Evolutionary conservation across 345 rosid genomes (phyloP), one percentile per base, ranked within the genome.

Genomic region (Raphanus sativus): DNA sequence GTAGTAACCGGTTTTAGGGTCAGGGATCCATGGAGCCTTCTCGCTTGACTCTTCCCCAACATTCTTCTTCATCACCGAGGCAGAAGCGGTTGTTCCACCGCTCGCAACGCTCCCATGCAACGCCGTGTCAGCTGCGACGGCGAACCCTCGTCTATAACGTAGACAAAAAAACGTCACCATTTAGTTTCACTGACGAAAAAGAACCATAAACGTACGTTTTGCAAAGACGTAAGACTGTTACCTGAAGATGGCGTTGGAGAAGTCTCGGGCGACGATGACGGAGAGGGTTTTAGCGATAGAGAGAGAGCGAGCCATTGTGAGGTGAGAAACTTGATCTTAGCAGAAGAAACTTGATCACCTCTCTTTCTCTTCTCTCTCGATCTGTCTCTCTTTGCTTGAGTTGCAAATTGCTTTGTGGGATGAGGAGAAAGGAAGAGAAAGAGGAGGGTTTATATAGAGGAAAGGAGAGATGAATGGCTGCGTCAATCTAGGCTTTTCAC

Each of bases 1-100:
- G 89, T 89, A 92, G 76, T 76, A 85, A 5, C 98, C 94, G 74
- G 98, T 93, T 24, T 85, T 85, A 8, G 97, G 97, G 67, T 93
- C 97, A 3, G 98, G 98, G 10, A 86, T 83, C 97, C 97, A 93
- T 13, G 91, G 64, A 7, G 85, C 90, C 77, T 84, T 84, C 81
- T 87, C 80, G 60, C 73, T 75, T 11, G 85, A 38, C 74, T 81
- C 91, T 77, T 81, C 86, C 71, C 59, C 85, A 9, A 85, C 52
- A 64, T 82, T 89, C 84, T 86, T 89, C 72, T 77, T 76, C 75
- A 81, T 33, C 64, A 26, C 55, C 4, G 75, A 16, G 1, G 75
- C 15, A 58, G 78, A 71, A 8, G 71, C 76, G 15, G 58, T 65
- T 65, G 56, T 65, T 65, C 38, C 73, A 24, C 34, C 89, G 71